phyloP scores from a whole-genome alignment of 73 alveolate genomes.

The Paramecium sexaurelia region DNA sequence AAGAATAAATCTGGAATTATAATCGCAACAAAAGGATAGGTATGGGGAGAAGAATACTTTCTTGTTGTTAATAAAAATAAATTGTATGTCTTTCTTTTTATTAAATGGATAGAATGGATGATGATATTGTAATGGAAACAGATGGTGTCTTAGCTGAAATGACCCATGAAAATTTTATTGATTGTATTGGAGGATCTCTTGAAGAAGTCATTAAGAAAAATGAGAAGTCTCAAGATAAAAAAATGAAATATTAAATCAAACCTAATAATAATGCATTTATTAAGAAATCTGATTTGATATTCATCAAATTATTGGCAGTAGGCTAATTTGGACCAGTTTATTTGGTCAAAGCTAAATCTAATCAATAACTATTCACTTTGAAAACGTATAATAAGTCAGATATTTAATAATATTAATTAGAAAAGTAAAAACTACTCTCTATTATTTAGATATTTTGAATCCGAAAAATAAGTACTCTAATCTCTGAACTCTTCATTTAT shows the following conservation, averaged over 20 bases:
- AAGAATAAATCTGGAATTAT: constrained; percentile 48
- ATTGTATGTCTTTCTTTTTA: background rate
- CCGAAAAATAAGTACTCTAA: constrained; percentile 72
- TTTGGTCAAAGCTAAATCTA: constrained; percentile 70
- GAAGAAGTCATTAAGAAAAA: constrained; percentile 55
- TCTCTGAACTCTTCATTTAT: constrained; percentile 74
- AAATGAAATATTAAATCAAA: background rate
- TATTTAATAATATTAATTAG: constrained; percentile 67
- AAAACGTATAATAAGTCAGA: constrained; percentile 69
- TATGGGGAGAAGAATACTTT: constrained; percentile 66
- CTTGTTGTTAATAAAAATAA: background rate
- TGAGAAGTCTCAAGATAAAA: constrained; percentile 38
- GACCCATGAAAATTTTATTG: background rate
- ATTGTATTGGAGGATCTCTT: constrained; percentile 41
- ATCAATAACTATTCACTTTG: constrained; percentile 70
- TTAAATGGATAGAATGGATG: constrained; percentile 28
- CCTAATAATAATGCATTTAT: background rate
- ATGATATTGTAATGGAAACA: constrained; percentile 53
- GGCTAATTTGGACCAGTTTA: constrained; percentile 80
- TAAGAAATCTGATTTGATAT: constrained; percentile 36
- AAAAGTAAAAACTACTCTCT: constrained; percentile 53
- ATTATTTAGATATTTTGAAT: background rate
- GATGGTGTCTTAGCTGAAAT: constrained; percentile 15
- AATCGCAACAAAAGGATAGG: constrained; percentile 58
- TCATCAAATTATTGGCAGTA: constrained; percentile 37